Evolutionary conservation across 805 yeast species (phyloP).

Genomic region (Pichia cephalocereana): DNA sequence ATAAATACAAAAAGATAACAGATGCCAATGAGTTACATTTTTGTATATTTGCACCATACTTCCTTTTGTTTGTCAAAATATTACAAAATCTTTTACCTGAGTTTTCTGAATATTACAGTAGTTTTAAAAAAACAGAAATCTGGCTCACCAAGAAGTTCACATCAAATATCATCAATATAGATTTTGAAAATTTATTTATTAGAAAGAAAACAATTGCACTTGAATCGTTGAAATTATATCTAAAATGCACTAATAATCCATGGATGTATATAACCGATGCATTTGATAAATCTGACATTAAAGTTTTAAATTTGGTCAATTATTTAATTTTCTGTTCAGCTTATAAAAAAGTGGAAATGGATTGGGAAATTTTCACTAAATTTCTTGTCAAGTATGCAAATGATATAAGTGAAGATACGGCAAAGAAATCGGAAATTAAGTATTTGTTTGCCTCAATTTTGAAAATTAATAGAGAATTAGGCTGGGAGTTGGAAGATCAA

Average conservation of each 20-base stretch:
- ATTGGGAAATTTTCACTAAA: conserved; percentile 24
- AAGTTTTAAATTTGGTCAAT: conserved; percentile 13
- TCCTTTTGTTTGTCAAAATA: conserved; percentile 13
- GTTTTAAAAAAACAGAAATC: conserved; percentile 4
- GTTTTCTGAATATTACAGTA: conserved; percentile 2
- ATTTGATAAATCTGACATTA: conserved; percentile 7
- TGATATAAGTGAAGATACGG: neutral
- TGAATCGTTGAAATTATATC: conserved; percentile 19
- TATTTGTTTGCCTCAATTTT: conserved; percentile 14
- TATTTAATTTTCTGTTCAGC: conserved; percentile 22
- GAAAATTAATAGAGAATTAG: conserved; percentile 16
- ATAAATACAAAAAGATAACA: conserved; percentile 6
- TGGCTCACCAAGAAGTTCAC: conserved; percentile 13
- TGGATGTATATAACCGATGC: conserved; percentile 18
- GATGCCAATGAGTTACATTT: conserved; percentile 2
- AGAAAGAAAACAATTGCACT: conserved; percentile 8
- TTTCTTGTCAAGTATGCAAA: neutral
- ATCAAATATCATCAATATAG: conserved; percentile 12
- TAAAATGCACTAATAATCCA: conserved; percentile 15
- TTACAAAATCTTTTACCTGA: conserved; percentile 11
- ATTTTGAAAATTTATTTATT: conserved; percentile 11
- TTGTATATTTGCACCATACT: conserved; percentile 18
- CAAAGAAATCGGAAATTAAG: conserved; percentile 8
- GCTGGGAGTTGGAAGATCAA: conserved; percentile 25
- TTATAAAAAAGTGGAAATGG: conserved; percentile 15